phyloP scores from a whole-genome alignment of 75 land plant species.

The Pinus taeda region DNA sequence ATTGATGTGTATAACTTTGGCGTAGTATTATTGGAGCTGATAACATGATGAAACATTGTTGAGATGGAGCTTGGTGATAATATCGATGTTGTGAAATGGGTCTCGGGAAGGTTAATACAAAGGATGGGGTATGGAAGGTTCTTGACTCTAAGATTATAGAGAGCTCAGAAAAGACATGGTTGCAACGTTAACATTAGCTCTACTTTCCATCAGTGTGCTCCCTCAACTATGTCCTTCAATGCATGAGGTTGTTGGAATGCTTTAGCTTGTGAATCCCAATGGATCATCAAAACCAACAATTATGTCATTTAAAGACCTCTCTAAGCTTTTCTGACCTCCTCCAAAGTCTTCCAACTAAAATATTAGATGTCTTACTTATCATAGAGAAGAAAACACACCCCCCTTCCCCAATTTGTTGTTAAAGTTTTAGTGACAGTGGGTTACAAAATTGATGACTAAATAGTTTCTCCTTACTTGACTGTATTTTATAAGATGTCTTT shows the following conservation, averaged over 20 bases:
- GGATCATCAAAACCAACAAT: conserved; percentile 2
- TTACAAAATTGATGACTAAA: not conserved
- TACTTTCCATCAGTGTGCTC: conserved; percentile 59
- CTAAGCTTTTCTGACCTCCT: not conserved
- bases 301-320: not conserved
- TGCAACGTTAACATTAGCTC: conserved; percentile 45
- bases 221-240: conserved; percentile 59
- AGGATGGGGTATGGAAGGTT: conserved; percentile 41
- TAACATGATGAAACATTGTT: conserved; percentile 48
- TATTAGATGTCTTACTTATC: not conserved
- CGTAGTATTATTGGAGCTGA: conserved; percentile 52
- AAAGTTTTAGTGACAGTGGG: not conserved
- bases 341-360: not conserved
- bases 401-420: not conserved
- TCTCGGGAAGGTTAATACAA: conserved; percentile 46
- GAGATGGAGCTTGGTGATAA: conserved; percentile 23
- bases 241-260: conserved; percentile 48
- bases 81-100: conserved; percentile 65
- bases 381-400: not conserved
- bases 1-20: conserved; percentile 67
- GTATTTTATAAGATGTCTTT: not conserved
- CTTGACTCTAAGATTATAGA: conserved; percentile 43
- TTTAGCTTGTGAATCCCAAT: conserved; percentile 24
- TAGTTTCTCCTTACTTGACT: not conserved
- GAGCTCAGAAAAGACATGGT: conserved; percentile 42